A percentile compares a stretch with the other conserved stretches of the same genome.
phyloP scores from a whole-genome alignment of 2,329 filamentous ascomycete genomes.

The Colletotrichum incanum region DNA sequence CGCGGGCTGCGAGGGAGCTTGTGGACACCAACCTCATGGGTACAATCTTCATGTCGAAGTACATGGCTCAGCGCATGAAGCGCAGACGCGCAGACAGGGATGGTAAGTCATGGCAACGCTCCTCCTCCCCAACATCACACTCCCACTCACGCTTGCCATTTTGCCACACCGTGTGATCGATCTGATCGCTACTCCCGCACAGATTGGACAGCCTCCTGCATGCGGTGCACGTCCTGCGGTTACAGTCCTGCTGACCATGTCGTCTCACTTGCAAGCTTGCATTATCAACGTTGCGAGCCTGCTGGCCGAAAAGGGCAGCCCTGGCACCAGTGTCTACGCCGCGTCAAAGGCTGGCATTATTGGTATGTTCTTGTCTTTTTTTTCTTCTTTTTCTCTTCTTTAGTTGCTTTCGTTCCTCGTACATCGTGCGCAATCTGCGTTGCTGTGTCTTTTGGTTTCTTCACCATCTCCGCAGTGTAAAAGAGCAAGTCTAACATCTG shows the following conservation, averaged over 20 bases:
- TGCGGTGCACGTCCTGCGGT: constrained; percentile 4
- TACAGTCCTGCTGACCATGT: constrained; percentile 31
- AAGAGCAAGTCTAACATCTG: constrained; percentile 25
- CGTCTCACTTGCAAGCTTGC: constrained; percentile 62
- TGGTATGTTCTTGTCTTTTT: constrained; percentile 61
- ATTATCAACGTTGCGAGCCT: constrained; percentile 89
- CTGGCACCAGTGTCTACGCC: constrained; percentile 81
- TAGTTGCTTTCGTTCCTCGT: constrained; percentile 27
- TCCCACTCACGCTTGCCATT: not conserved
- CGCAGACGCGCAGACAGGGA: constrained; percentile 45
- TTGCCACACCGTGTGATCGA: constrained; percentile 22
- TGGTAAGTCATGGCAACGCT: constrained; percentile 45
- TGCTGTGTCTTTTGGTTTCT: constrained; percentile 10
- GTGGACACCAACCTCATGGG: constrained; percentile 80
- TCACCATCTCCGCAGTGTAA: constrained; percentile 17
- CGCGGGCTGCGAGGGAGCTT: constrained; percentile 68
- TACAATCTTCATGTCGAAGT: constrained; percentile 75
- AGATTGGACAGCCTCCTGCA: constrained; percentile 4
- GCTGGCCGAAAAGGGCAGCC: constrained; percentile 78
- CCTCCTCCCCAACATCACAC: not conserved
- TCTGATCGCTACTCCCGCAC: constrained; percentile 28
- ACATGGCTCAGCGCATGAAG: constrained; percentile 65
- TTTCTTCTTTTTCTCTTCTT: not conserved
- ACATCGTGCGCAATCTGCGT: constrained; percentile 1
- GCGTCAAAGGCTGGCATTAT: constrained; percentile 87